Evolutionary conservation across 352 stramenopile genomes (phyloP).

Genomic region (Pythium apleroticum): DNA sequence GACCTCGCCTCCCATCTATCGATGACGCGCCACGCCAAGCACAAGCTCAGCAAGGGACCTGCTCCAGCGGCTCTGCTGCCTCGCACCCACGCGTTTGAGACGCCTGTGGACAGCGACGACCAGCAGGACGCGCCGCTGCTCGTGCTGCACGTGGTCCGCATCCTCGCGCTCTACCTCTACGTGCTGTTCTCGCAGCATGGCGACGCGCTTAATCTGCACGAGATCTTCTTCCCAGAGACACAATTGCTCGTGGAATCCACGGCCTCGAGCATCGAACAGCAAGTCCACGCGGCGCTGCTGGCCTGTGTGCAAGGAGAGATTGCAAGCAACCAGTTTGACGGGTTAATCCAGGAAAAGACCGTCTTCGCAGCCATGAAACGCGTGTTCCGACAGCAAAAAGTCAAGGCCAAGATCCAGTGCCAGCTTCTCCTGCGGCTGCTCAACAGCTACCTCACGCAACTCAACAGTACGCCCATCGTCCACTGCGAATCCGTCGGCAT

Average conservation of each 20-base stretch:
- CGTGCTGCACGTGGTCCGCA: slow-evolving; percentile 63
- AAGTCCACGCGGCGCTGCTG: slow-evolving; percentile 42
- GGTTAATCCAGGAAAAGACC: slow-evolving; percentile 51
- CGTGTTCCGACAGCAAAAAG: slow-evolving; percentile 50
- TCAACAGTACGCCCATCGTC: slow-evolving; percentile 48
- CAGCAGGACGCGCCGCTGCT: slow-evolving; percentile 30
- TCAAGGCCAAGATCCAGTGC: slow-evolving; percentile 34
- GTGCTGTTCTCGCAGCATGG: slow-evolving; percentile 38
- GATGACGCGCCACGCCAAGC: slow-evolving; percentile 24
- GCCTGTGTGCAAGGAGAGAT: slow-evolving; percentile 47
- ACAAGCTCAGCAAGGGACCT: slow-evolving; percentile 17
- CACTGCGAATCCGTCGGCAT: slow-evolving; percentile 46
- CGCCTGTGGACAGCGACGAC: slow-evolving; percentile 12
- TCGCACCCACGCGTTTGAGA: not conserved
- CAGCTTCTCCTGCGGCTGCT: slow-evolving; percentile 45
- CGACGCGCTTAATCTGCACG: slow-evolving; percentile 32
- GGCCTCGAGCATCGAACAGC: slow-evolving; percentile 27
- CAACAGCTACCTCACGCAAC: slow-evolving; percentile 39
- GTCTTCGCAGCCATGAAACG: slow-evolving; percentile 50
- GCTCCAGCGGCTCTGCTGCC: not conserved
- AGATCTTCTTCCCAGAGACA: slow-evolving; percentile 34
- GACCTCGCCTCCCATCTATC: too few species aligned
- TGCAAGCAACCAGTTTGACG: slow-evolving; percentile 62
- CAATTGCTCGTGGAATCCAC: slow-evolving; percentile 24
- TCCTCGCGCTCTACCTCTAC: slow-evolving; percentile 62